These are phyloP conservation scores for Aegilops speltoides DNA, from an alignment of 176 grass and related monocot species.

Conservation along the genomic window DNA sequence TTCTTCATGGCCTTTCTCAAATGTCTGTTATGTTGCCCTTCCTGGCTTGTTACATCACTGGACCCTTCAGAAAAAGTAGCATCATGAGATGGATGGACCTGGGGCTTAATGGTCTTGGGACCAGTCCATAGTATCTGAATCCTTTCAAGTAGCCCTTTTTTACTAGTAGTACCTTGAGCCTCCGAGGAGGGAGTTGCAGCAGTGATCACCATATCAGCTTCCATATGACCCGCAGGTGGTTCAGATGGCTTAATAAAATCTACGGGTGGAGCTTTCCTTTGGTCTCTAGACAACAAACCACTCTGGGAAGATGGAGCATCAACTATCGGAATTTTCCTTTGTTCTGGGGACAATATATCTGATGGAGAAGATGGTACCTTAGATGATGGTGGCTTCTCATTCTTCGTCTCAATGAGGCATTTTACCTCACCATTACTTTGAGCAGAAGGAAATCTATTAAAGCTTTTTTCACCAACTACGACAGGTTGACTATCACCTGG, in stretches of 20 bases:
- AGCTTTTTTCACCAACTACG: conserved; percentile 31
- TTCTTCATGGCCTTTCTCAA: conserved; percentile 17
- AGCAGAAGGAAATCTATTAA: not conserved
- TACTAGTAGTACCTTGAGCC: conserved; percentile 17
- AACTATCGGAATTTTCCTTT: conserved; percentile 2
- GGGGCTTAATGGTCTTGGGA: conserved; percentile 8
- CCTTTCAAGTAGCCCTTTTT: conserved; percentile 48
- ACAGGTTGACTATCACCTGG: conserved; percentile 17
- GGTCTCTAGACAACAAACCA: conserved; percentile 11
- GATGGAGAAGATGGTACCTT: conserved; percentile 24
- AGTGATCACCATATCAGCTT: conserved; percentile 18
- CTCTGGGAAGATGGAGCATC: not conserved
- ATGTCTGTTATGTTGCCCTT: conserved; percentile 11
- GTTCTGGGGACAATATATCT: conserved; percentile 25
- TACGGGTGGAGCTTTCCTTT: not conserved
- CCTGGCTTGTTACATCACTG: conserved; percentile 28
- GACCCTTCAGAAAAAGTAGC: conserved; percentile 19
- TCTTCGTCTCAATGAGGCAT: conserved; percentile 6
- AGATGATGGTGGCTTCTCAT: conserved; percentile 19
- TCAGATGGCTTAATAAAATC: conserved; percentile 18
- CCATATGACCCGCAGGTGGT: conserved; percentile 20
- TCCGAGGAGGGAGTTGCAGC: conserved; percentile 33
- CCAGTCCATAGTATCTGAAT: conserved; percentile 42
- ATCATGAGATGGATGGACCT: conserved; percentile 34
- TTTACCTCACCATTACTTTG: conserved; percentile 29